Conservation (phyloP, 495 filamentous ascomycete genomes). For the Tetracladium marchalianum region DNA sequence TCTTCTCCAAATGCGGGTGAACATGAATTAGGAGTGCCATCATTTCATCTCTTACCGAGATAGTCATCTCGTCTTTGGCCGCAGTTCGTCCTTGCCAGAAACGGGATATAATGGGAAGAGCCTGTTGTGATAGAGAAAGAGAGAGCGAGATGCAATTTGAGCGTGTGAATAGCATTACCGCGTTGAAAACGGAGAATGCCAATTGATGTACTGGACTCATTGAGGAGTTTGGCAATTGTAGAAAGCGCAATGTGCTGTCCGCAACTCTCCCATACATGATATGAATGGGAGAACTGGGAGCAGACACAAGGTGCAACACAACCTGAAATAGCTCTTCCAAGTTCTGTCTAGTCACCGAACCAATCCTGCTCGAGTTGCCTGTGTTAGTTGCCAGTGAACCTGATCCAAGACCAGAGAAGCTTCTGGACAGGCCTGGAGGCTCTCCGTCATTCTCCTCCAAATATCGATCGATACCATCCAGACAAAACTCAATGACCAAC, state of each 20-base stretch:
- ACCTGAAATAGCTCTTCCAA: constrained; percentile 16
- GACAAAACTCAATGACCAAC: constrained; percentile 56
- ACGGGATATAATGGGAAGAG: constrained; percentile 61
- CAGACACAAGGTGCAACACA: constrained; percentile 23
- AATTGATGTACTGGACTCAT: constrained; percentile 55
- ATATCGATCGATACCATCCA: constrained; percentile 37
- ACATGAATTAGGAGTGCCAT: constrained; percentile 59
- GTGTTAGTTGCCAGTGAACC: constrained; percentile 8
- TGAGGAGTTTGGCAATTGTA: constrained; percentile 41
- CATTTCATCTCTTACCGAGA: constrained; percentile 46
- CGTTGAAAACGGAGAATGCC: constrained; percentile 68
- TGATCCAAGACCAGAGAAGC: constrained; percentile 12
- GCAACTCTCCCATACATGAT: constrained; percentile 48
- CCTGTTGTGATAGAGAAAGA: constrained; percentile 40
- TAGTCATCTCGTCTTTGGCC: constrained; percentile 62
- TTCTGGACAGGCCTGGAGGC: constrained; percentile 2
- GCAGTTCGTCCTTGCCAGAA: constrained; percentile 64
- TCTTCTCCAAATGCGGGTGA: constrained; percentile 44
- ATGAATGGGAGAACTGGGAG: constrained; percentile 62
- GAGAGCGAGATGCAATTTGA: constrained; percentile 58
- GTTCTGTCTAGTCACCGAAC: constrained; percentile 10
- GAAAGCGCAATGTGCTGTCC: constrained; percentile 46
- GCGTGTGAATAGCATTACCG: constrained; percentile 51
- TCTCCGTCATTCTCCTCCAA: constrained; percentile 20
- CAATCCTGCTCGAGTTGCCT: neutral